These are phyloP conservation scores for Ceratobasidium sp. DNA, from an alignment of 1,284 basidiomycete genomes.

Conservation along the genomic window DNA sequence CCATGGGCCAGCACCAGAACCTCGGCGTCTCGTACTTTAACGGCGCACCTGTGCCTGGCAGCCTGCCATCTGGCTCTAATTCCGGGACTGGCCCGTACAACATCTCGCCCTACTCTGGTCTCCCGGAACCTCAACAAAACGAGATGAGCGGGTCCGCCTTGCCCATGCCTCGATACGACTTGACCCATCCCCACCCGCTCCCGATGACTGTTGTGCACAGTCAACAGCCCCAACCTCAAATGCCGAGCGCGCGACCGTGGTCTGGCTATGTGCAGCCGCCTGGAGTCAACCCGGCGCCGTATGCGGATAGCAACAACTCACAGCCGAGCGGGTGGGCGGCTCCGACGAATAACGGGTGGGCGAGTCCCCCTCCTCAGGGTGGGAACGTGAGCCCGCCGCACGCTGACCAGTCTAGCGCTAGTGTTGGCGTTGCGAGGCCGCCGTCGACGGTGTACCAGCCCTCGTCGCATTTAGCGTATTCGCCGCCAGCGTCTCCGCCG, in stretches of 20 bases:
- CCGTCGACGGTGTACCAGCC: constrained; percentile 19
- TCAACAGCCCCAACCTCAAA: not conserved
- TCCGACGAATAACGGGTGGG: not conserved
- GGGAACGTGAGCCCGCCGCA: not conserved
- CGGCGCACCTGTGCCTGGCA: not conserved
- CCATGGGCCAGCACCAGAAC: constrained; percentile 28
- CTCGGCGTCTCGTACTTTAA: constrained; percentile 22
- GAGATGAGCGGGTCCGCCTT: not conserved
- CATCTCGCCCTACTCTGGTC: constrained; percentile 17
- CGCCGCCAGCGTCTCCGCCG: not conserved
- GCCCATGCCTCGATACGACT: constrained; percentile 13
- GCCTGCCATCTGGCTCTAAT: not conserved
- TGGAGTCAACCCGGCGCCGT: not conserved
- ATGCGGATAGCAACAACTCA: not conserved
- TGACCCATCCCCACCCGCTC: constrained; percentile 13
- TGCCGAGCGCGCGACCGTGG: constrained; percentile 5
- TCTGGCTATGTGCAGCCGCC: constrained; percentile 6
- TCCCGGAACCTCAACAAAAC: constrained; percentile 21
- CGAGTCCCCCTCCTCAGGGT: not conserved
- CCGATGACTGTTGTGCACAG: constrained; percentile 12
- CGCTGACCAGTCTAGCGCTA: not conserved
- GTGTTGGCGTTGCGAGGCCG: not conserved
- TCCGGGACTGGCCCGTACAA: constrained; percentile 3
- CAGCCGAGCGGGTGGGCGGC: constrained; percentile 4
- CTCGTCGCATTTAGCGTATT: constrained; percentile 4